Evolutionary conservation across 1,284 basidiomycete species (phyloP).

Genomic region (Tilletiopsis washingtonensis): DNA sequence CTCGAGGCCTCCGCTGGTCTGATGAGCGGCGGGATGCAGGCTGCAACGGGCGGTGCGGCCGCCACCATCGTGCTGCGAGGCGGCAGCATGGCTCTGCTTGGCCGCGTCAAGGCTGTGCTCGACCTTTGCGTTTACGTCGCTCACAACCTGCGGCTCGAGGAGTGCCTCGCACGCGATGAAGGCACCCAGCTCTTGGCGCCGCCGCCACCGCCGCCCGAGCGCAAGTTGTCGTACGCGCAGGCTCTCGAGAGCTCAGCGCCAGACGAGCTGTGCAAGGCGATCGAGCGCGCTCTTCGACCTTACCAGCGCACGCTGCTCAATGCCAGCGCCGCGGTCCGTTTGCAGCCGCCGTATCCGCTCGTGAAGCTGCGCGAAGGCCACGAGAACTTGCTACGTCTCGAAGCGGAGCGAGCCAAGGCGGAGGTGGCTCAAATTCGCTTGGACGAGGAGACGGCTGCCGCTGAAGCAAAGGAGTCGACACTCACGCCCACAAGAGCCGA

Average conservation of each 20-base stretch:
- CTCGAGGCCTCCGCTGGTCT: no score
- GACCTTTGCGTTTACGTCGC: slow-evolving; percentile 85
- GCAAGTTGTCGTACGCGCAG: no score
- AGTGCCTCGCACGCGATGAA: slow-evolving; percentile 87
- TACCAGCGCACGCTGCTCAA: slow-evolving; percentile 79
- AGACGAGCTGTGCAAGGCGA: no score
- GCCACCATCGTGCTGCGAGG: slow-evolving; percentile 84
- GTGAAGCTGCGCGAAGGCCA: slow-evolving; percentile 65
- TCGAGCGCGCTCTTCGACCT: slow-evolving; percentile 61
- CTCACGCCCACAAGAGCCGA: no score
- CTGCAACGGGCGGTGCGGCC: slow-evolving; percentile 67
- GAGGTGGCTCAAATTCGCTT: no score
- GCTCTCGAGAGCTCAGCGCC: no score
- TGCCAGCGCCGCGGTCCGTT: slow-evolving; percentile 77
- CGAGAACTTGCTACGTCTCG: neutral
- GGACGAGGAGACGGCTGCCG: no score
- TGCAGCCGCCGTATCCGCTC: slow-evolving; percentile 80
- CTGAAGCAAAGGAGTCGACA: no score
- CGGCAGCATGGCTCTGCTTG: slow-evolving; percentile 69
- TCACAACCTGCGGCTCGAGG: slow-evolving; percentile 82
- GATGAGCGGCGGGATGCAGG: neutral
- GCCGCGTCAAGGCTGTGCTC: slow-evolving; percentile 82
- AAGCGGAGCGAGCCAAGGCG: no score
- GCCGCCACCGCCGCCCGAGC: no score
- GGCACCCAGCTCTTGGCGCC: slow-evolving; percentile 28